These are phyloP conservation scores for Saposhnikovia divaricata DNA, from an alignment of 129 eudicot species.

Conservation along the genomic window DNA sequence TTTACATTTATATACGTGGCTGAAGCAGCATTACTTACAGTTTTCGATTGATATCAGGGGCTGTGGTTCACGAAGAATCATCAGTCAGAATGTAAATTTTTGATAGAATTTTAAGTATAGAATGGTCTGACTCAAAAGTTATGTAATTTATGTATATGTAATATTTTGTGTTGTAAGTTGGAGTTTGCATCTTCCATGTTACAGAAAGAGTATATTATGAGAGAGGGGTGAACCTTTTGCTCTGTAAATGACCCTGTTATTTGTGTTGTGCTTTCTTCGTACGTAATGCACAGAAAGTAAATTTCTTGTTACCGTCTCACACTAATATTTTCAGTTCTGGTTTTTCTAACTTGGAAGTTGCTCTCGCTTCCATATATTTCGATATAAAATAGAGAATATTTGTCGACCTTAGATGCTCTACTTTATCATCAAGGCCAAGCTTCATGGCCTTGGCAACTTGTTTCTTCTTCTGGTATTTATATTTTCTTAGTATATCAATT, in stretches of 20 bases:
- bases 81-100: not conserved
- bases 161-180: not conserved
- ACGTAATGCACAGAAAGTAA: not conserved
- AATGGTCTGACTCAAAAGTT: not conserved
- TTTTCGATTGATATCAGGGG: not conserved
- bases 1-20: not conserved
- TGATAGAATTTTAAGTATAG: not conserved
- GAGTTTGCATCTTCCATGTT: not conserved
- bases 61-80: constrained; percentile 1
- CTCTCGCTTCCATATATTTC: not conserved
- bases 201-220: not conserved
- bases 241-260: not conserved
- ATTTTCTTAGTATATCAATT: too few relatives aligned
- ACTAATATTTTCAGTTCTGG: not conserved
- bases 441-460: not conserved
- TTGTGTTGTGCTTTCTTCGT: not conserved
- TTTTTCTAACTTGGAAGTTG: not conserved
- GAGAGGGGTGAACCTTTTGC: not conserved
- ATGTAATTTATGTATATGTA: not conserved
- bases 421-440: not conserved
- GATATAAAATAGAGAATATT: not conserved
- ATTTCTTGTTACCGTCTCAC: not conserved
- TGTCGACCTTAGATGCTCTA: not conserved
- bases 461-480: too few relatives aligned
- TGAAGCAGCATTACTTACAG: not conserved